phyloP scores from a whole-genome alignment of 1,284 basidiomycete species.

The Marasmius oreades region DNA sequence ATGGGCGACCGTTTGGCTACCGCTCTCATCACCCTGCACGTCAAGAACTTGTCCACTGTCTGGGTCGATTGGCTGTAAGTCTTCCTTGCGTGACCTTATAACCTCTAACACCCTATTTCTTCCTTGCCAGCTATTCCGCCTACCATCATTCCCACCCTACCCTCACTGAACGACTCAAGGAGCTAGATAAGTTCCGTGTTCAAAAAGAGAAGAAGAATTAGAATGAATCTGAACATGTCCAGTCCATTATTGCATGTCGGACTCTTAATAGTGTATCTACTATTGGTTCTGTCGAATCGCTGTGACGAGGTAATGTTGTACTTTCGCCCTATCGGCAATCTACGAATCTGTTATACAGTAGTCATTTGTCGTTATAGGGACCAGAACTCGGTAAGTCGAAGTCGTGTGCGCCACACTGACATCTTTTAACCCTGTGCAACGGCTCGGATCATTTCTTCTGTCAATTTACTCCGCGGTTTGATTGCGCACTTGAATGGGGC shows the following conservation, averaged over 20 bases:
- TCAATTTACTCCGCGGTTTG: conserved; percentile 8
- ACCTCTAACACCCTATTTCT: conserved; percentile 9
- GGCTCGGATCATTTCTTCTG: conserved; percentile 11
- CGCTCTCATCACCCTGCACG: conserved; percentile 80
- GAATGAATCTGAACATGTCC: neutral
- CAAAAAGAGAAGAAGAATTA: conserved; percentile 14
- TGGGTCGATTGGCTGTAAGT: conserved; percentile 88
- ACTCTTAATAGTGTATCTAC: no score
- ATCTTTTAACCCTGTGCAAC: no score
- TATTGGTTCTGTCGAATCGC: no score
- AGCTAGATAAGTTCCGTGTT: conserved; percentile 61
- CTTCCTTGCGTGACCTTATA: conserved; percentile 4
- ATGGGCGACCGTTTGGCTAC: conserved; percentile 79
- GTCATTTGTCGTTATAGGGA: no score
- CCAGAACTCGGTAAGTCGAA: no score
- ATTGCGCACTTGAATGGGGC: conserved; percentile 12
- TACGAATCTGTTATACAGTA: neutral
- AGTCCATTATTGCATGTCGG: no score
- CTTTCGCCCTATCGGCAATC: no score
- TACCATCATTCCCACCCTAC: conserved; percentile 94
- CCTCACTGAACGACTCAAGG: conserved; percentile 79
- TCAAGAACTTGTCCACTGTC: conserved; percentile 87
- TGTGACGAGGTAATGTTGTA: no score
- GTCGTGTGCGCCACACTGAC: no score
- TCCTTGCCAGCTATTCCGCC: conserved; percentile 67